A percentile compares a stretch with the other conserved stretches of the same genome.
phyloP scores from a whole-genome alignment of 2,329 filamentous ascomycete genomes.

The Fusarium sp. region DNA sequence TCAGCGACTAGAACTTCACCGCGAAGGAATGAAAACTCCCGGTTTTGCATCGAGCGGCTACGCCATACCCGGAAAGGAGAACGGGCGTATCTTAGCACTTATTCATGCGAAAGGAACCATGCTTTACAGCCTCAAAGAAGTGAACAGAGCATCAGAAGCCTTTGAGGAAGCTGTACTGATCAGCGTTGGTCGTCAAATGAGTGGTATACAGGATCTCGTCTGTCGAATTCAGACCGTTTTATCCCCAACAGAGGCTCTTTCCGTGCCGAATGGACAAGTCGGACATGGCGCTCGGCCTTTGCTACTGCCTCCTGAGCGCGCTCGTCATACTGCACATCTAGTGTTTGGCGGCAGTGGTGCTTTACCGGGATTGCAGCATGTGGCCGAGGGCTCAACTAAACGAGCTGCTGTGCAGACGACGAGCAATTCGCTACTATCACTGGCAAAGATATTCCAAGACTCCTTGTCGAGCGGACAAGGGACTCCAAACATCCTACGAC shows the following conservation, averaged over 20 bases:
- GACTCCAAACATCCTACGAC: constrained; percentile 68
- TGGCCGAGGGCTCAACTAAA: constrained; percentile 76
- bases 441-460: constrained; percentile 98
- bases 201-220: constrained; percentile 84
- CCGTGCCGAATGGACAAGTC: constrained; percentile 24
- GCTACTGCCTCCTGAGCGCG: constrained; percentile 85
- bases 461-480: constrained; percentile 83
- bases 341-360: constrained; percentile 84
- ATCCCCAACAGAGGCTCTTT: constrained; percentile 52
- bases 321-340: constrained; percentile 84
- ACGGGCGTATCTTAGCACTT: constrained; percentile 92
- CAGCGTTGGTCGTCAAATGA: constrained; percentile 79
- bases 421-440: constrained; percentile 92
- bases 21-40: constrained; percentile 40
- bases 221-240: constrained; percentile 81
- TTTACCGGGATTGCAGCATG: constrained; percentile 83
- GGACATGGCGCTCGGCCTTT: constrained; percentile 66
- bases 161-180: constrained; percentile 97
- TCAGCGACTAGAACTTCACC: constrained; percentile 39
- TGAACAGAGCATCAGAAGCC: constrained; percentile 83
- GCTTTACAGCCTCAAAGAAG: constrained; percentile 90
- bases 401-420: constrained; percentile 91
- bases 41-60: constrained; percentile 73
- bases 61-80: constrained; percentile 86
- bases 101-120: constrained; percentile 99